Conservation (phyloP, 2,329 filamentous ascomycete species). For the Pseudocercospora fuligena region DNA sequence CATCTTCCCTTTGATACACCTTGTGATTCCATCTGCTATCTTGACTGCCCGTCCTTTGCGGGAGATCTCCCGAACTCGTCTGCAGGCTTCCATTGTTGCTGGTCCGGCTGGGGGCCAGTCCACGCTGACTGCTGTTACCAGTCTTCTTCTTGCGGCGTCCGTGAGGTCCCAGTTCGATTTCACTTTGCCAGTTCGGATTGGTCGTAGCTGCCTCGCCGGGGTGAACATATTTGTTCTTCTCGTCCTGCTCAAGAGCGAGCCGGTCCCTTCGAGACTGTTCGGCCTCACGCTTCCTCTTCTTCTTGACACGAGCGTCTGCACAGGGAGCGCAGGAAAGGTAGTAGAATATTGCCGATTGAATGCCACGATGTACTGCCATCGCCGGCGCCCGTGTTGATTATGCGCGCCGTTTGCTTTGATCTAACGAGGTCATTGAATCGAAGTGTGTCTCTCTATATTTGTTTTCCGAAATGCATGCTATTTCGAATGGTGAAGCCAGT, state of each 20-base stretch:
- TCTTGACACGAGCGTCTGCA: conserved; percentile 69
- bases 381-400: conserved; percentile 12
- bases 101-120: conserved; percentile 34
- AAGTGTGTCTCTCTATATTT: conserved; percentile 10
- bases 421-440: conserved; percentile 21
- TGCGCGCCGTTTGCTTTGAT: background rate
- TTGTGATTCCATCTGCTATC: conserved; percentile 72
- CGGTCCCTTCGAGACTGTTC: conserved; percentile 61
- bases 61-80: conserved; percentile 33
- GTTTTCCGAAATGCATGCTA: conserved; percentile 11
- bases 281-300: conserved; percentile 70
- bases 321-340: conserved; percentile 80
- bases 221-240: conserved; percentile 74
- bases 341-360: conserved; percentile 80
- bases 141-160: conserved; percentile 54
- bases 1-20: conserved; percentile 84
- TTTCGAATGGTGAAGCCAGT: conserved; percentile 1
- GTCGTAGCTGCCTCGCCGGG: conserved; percentile 77
- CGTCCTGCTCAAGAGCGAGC: conserved; percentile 61
- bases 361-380: conserved; percentile 49
- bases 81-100: conserved; percentile 45
- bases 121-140: conserved; percentile 25
- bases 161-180: conserved; percentile 77
- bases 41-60: conserved; percentile 36
- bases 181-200: conserved; percentile 86